Base-by-base conservation (phyloP, 192 early-diverging fungal species). In the Coemansia sp. region DNA sequence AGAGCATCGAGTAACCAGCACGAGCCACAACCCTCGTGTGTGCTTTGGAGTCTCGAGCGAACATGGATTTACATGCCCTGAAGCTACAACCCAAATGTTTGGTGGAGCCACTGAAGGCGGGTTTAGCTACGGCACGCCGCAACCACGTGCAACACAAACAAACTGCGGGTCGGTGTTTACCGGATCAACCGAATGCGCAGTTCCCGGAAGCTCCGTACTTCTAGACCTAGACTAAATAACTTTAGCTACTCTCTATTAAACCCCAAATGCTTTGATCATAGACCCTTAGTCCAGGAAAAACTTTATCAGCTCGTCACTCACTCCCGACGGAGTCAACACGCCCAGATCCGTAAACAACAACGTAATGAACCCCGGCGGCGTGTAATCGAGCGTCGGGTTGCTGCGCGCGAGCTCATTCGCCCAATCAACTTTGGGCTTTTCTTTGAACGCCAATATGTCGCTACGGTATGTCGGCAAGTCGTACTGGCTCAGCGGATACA, bases 401-500 rank as follows among this genome's bases (percentile, higher is more conserved):
- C 60, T 72, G 6, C 47, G 23, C 31, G 59, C 26, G 53, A 80
- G 52, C 57, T 75, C 73, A n/a, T 69, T 52, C 26, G 67, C 65
- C 74, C 79, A 82, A 68, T 82, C 74, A 22, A 65, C 52, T 8
- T 67, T 52, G 14, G 57, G 50, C 62, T 63, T 72, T 37, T 77
- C 87, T 50, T 85, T 85, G 77, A 90, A 88, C 39, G 86, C 72
- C n/a, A 92, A 62, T 29, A 90, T 77, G 35, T 89, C 87, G 25
- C 87, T 84, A 4, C 85, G 85, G 52, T 88, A 80, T 5, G 89
- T 87, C 9, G 93, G 93, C 19, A 99, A 85, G 73, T 99, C 96
- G 65, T 92, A 89, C 74, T 99, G 97, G 72, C 91, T 93, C 43
- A 99, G 85, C 35, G 97, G 97, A 65, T 93, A 99, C 38, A 96